Base-by-base conservation (phyloP, 257 asterid species). In the Solanum virginianum region DNA sequence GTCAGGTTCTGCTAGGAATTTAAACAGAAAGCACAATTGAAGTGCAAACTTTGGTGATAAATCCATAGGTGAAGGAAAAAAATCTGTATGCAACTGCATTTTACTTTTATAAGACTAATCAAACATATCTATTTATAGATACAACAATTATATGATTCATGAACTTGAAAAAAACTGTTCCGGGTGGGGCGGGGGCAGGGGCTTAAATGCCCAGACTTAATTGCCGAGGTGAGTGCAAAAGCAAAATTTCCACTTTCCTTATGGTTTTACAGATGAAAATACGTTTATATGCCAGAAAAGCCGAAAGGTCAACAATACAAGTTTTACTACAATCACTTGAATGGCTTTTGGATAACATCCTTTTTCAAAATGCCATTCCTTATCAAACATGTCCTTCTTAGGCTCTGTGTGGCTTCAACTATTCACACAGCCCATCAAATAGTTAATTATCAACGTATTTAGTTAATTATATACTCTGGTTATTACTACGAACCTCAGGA, bases 271-370 rank as follows among this genome's bases (percentile, higher is more conserved):
- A 11, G 54, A 32, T 17, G 15, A 68, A 71, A 68, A 68, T 81
- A 69, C 22, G 7, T 81, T 71, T 10, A 39, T 72, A 72, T 81
- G 22, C 24, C 63, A 7, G 49, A 86, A 68, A 81, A 57, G 80
- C 83, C 86, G 39, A 80, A 53, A 47, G 80, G 55, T 86, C 59
- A 86, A 71, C 83, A 71, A 6, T 84, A 45, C 69, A 60, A 82
- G 80, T 86, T 86, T 71, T 80, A 43, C 82, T 55, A 53, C 75
- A 80, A 69, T 66, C 45, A 85, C 85, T 69, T 85, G 77, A 81
- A 80, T 51, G 83, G 45, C 82, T n/a, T 85, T 80, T 81, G 74
- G 88, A 85, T 68, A 85, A 68, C 82, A 69, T 54, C 72, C 55
- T 80, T 65, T 65, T 80, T 49, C 59, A 62, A 51, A 77, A 15